A percentile compares a stretch with the other conserved stretches of the same genome.
phyloP scores from a whole-genome alignment of 2,329 filamentous ascomycete genomes.

The Alternaria solani region DNA sequence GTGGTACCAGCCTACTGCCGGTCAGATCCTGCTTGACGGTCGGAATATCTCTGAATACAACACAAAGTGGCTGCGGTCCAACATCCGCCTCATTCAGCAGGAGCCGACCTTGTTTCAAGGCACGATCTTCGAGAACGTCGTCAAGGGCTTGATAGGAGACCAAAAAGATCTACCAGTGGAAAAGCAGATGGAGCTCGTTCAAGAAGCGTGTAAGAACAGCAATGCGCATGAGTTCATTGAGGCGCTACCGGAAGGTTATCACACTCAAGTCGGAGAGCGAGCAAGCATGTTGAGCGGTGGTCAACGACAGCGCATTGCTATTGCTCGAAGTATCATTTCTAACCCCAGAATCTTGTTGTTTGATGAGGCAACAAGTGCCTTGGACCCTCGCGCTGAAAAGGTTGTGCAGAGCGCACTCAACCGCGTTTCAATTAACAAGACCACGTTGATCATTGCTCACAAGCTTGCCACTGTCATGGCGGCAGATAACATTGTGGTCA shows the following conservation, averaged over 20 bases:
- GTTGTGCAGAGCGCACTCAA: constrained; percentile 93
- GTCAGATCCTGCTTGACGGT: constrained; percentile 72
- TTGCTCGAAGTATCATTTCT: constrained; percentile 86
- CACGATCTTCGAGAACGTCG: constrained; percentile 58
- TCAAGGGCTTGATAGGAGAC: constrained; percentile 51
- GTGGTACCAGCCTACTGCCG: constrained; percentile 85
- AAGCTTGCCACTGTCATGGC: constrained; percentile 79
- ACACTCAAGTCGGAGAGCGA: constrained; percentile 2
- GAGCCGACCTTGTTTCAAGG: constrained; percentile 58
- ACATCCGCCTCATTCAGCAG: constrained; percentile 74
- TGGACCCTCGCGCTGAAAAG: constrained; percentile 93
- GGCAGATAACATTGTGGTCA: constrained; percentile 67
- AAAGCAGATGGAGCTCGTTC: neutral
- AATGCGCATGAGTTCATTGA: constrained; percentile 1
- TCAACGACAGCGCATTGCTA: constrained; percentile 95
- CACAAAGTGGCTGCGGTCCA: constrained; percentile 57
- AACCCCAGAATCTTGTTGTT: constrained; percentile 90
- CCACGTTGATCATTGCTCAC: constrained; percentile 94
- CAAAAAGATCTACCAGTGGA: neutral
- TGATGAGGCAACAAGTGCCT: constrained; percentile 90
- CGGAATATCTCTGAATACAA: constrained; percentile 62
- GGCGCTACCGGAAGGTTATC: neutral
- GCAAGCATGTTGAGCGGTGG: constrained; percentile 64
- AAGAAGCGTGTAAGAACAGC: constrained; percentile 1
- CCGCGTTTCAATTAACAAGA: constrained; percentile 80